Evolutionary conservation across 345 rosid species (phyloP).

Genomic region (Mercurialis annua): DNA sequence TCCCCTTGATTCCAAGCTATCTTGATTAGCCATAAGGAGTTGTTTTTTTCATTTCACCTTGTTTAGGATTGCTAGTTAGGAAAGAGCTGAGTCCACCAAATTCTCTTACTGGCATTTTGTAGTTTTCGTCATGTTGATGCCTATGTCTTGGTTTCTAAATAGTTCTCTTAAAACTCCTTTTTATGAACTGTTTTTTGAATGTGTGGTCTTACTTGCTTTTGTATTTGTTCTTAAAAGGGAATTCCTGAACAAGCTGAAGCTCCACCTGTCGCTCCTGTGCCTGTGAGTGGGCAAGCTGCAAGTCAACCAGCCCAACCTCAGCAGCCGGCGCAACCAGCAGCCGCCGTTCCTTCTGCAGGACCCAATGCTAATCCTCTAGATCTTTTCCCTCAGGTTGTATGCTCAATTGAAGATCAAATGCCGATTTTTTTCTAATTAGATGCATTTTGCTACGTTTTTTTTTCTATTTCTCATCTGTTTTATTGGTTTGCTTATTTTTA

Average conservation of each 20-base stretch:
- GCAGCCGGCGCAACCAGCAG: conserved; percentile 51
- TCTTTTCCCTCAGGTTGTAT: conserved; percentile 79
- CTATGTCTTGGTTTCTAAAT: neutral
- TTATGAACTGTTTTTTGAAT: neutral
- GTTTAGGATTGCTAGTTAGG: too few species aligned
- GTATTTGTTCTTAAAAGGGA: conserved; percentile 40
- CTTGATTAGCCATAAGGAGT: too few species aligned
- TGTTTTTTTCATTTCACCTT: too few species aligned
- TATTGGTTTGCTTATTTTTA: neutral
- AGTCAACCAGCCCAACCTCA: conserved; percentile 42
- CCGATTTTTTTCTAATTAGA: conserved; percentile 3
- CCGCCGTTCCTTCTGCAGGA: conserved; percentile 51
- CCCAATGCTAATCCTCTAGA: conserved; percentile 90
- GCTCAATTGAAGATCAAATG: neutral
- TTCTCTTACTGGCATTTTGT: too few species aligned
- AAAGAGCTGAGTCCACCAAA: too few species aligned
- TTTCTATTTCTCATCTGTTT: neutral
- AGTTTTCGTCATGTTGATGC: neutral
- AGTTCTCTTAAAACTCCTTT: neutral
- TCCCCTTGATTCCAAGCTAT: neutral
- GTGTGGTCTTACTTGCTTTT: neutral
- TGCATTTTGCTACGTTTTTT: neutral
- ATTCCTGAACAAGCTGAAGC: conserved; percentile 77
- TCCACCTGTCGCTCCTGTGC: conserved; percentile 43
- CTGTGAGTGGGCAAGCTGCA: conserved; percentile 46